Evolutionary conservation across 2,329 filamentous ascomycete genomes (phyloP).

Genomic region (Fulvia fulva): DNA sequence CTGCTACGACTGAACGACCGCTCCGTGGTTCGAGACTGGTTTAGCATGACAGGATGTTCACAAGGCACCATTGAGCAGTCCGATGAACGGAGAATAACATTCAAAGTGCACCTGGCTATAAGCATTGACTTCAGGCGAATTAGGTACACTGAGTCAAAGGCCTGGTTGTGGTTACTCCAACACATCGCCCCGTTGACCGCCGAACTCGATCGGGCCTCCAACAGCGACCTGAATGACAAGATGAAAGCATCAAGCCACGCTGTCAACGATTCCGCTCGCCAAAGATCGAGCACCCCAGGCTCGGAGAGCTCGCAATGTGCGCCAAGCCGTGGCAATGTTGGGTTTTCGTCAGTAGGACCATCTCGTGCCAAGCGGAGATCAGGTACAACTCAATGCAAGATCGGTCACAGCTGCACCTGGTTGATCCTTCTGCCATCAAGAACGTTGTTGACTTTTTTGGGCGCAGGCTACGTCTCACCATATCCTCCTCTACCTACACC

Average conservation of each 20-base stretch:
- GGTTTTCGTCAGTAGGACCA: background rate
- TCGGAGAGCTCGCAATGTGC: background rate
- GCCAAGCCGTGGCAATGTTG: background rate
- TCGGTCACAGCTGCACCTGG: background rate
- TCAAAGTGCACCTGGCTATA: too few relatives aligned
- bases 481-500: background rate
- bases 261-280: background rate
- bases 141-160: too few relatives aligned
- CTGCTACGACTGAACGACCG: too few relatives aligned
- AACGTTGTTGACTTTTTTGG: background rate
- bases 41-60: too few relatives aligned
- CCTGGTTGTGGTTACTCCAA: too few relatives aligned
- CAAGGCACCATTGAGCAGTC: too few relatives aligned
- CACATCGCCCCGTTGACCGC: too few relatives aligned
- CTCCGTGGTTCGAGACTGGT: too few relatives aligned
- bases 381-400: background rate
- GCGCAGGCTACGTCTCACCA: background rate
- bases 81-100: too few relatives aligned
- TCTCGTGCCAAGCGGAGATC: background rate
- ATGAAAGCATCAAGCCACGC: background rate
- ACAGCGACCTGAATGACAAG: background rate
- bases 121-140: too few relatives aligned
- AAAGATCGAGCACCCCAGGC: background rate
- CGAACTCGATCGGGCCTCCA: too few relatives aligned
- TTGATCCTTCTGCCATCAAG: background rate